A percentile compares a stretch with the other conserved stretches of the same genome.
Evolutionary conservation across 805 yeast genomes (phyloP).

Genomic region (Candida endomychidarum): DNA sequence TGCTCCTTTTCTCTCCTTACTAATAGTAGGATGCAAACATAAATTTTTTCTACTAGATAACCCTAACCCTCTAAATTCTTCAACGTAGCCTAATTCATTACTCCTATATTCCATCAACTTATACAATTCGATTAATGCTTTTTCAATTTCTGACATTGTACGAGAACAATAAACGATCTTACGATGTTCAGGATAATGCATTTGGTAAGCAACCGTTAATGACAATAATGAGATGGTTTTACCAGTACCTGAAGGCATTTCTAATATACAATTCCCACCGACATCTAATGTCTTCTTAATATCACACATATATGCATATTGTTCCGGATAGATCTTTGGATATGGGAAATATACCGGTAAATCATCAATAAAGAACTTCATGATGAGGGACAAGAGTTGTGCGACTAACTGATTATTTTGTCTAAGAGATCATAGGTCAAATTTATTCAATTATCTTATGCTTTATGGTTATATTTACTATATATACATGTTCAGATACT

Average conservation of each 20-base stretch:
- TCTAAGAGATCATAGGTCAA: no score
- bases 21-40: constrained; percentile 85
- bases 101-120: constrained; percentile 85
- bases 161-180: constrained; percentile 97
- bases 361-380: constrained; percentile 91
- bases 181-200: constrained; percentile 90
- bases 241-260: constrained; percentile 99
- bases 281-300: constrained; percentile 90
- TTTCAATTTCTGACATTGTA: constrained; percentile 98
- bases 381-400: constrained; percentile 11
- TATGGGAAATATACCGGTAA: constrained; percentile 94
- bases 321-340: constrained; percentile 96
- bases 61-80: constrained; percentile 93
- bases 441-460: no score
- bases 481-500: no score
- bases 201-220: constrained; percentile 91
- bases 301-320: constrained; percentile 96
- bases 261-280: constrained; percentile 94
- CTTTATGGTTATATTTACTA: no score
- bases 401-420: no score
- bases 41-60: constrained; percentile 91
- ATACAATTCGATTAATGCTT: constrained; percentile 89
- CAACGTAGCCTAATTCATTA: constrained; percentile 78
- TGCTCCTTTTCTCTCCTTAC: constrained; percentile 84
- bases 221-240: constrained; percentile 92